Percentiles rank a stretch among this genome's conserved stretches.
Evolutionary conservation across 139 green algal genomes (phyloP).

Genomic region (Picochlorum sp.): DNA sequence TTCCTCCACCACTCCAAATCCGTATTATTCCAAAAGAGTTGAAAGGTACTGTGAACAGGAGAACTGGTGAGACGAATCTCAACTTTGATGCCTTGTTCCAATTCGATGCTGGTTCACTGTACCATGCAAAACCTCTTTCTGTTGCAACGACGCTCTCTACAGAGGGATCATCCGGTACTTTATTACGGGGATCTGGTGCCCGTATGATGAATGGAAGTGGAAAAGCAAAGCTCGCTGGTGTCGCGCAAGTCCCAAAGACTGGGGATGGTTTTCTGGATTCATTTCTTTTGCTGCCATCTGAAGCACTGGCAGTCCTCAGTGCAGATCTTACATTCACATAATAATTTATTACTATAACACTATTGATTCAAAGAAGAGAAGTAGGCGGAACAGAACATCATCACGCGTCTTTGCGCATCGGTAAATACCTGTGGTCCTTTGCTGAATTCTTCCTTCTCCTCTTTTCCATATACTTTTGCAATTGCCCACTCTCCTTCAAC

Average conservation of each 20-base stretch:
- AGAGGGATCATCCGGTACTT: conserved; percentile 35
- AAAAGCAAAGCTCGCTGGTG: conserved; percentile 23
- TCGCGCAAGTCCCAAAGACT: conserved; percentile 47
- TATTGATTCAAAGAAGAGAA: too few relatives aligned
- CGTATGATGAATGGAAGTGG: conserved; percentile 20
- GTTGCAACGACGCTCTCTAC: conserved; percentile 61
- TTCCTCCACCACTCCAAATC: conserved; percentile 69
- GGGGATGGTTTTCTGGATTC: conserved; percentile 56
- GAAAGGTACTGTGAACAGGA: conserved; percentile 54
- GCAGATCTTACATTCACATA: conserved; percentile 24
- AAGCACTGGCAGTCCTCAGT: conserved; percentile 54
- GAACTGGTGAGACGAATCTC: conserved; percentile 53
- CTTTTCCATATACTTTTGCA: conserved; percentile 84
- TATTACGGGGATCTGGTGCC: conserved; percentile 23
- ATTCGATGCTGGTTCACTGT: conserved; percentile 52
- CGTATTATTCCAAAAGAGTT: conserved; percentile 45
- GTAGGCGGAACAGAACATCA: too few relatives aligned
- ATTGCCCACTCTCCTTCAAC: conserved; percentile 53
- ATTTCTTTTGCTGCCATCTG: conserved; percentile 72
- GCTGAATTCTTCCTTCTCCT: conserved; percentile 71
- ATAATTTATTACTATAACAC: neutral
- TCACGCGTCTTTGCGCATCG: conserved; percentile 9
- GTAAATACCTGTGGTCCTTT: conserved; percentile 78
- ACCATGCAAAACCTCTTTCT: conserved; percentile 41
- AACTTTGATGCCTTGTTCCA: conserved; percentile 59